Base-by-base conservation (phyloP, 2,329 filamentous ascomycete genomes). In the Arthrobotrys sphaeroides region DNA sequence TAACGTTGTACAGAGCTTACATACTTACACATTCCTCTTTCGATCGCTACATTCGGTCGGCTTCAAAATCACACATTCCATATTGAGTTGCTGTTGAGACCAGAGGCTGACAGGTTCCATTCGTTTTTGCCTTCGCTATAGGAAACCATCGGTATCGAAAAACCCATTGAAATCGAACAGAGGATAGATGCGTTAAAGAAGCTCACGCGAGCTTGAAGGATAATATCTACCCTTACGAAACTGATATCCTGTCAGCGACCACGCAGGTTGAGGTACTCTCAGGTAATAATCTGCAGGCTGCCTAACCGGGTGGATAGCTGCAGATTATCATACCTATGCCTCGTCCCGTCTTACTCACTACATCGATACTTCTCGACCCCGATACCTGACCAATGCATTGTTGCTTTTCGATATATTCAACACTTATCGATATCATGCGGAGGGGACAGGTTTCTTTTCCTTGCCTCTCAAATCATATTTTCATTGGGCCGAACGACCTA, bases 11-110 rank as follows among this genome's bases (percentile, higher is more conserved):
- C 70, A 74, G 31, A 53, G 55, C 12, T 22, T 12, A 59, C 49
- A 40, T 43, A 59, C 33, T 31, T 65, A 31, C 49, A 73, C 68
- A 73, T 73, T 65, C 68, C 68, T 33, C 20, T 73, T 67, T 61
- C 2, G 69, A 61, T 13, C 5, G 10, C 18, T 60, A 5, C 33
- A 38, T 53, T 10, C 5, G 43, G 33, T 26, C 26, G 26, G 55
- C 38, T 18, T 13, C 49, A 33, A 49, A 47, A 62, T 68, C 53
- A 33, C 70, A 74, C 70, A 68, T 74, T 74, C 70, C 49, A 57
- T 36, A 40, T 74, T 47, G 33, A 59, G 70, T 42, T 57, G 28
- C 61, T 33, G 47, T 49, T 22, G 3, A n/a, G 33, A 18, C 36
- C 24, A n/a, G 13, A n/a, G 31, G 57, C 70, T 74, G 62, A 74